Conservation (phyloP, 176 grass and related monocot genomes). For the Elymus sibiricus region DNA sequence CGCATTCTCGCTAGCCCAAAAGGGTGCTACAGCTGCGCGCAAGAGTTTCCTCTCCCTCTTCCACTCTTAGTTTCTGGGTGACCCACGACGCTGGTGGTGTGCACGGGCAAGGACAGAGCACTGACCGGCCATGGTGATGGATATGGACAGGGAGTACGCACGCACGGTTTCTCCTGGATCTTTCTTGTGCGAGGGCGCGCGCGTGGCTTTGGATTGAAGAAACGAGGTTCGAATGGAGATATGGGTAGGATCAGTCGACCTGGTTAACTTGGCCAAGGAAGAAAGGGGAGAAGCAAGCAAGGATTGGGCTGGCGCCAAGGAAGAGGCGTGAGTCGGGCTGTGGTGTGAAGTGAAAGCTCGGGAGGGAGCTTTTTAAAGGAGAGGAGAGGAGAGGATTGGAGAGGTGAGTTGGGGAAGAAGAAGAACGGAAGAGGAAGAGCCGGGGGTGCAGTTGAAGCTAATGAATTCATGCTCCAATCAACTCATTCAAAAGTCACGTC, state of each 20-base stretch:
- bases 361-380: constrained; percentile 39
- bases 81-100: background rate
- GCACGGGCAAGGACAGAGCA: constrained; percentile 22
- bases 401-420: background rate
- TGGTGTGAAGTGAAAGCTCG: constrained; percentile 24
- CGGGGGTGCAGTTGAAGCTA: too few species aligned
- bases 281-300: background rate
- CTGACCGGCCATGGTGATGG: constrained; percentile 9
- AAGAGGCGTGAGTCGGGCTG: too few species aligned
- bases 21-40: background rate
- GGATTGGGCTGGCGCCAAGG: too few species aligned
- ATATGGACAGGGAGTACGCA: background rate
- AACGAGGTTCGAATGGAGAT: background rate
- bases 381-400: background rate
- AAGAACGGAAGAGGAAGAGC: background rate
- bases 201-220: constrained; percentile 2
- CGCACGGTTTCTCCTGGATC: constrained; percentile 1
- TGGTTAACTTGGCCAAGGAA: background rate
- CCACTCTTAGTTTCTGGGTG: too few species aligned
- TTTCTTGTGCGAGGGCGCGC: background rate
- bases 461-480: too few species aligned
- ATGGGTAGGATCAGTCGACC: background rate
- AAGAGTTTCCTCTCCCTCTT: background rate
- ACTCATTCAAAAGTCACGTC: too few species aligned
- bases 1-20: constrained; percentile 34